phyloP scores from a whole-genome alignment of 2,329 filamentous ascomycete genomes.

The Claviceps humidiphila region DNA sequence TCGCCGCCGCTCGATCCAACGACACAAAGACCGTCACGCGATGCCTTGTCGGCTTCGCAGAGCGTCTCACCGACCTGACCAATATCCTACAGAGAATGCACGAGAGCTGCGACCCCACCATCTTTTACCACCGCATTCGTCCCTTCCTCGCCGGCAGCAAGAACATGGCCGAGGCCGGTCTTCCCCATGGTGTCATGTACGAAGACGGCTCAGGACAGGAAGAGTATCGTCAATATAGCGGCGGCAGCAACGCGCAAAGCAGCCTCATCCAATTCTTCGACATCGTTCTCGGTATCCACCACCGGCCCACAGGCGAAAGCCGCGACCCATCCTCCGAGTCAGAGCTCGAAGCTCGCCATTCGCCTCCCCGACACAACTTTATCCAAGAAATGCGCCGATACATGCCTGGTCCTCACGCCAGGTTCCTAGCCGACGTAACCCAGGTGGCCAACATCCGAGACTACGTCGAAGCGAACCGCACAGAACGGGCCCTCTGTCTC shows the following conservation, averaged over 20 bases:
- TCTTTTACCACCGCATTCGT: constrained; percentile 94
- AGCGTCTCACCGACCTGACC: constrained; percentile 75
- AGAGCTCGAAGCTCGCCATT: constrained; percentile 31
- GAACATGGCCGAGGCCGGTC: constrained; percentile 90
- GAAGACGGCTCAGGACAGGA: constrained; percentile 60
- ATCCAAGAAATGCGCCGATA: constrained; percentile 94
- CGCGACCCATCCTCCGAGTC: constrained; percentile 24
- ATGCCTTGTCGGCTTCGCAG: constrained; percentile 70
- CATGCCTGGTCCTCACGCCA: constrained; percentile 87
- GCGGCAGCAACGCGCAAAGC: constrained; percentile 93
- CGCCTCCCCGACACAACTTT: constrained; percentile 54
- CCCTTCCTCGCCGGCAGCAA: constrained; percentile 92
- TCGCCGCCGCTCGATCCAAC: constrained; percentile 59
- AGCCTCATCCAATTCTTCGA: constrained; percentile 97
- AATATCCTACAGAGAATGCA: constrained; percentile 77
- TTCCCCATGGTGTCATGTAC: constrained; percentile 78
- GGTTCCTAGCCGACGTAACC: constrained; percentile 72
- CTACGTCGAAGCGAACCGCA: constrained; percentile 53
- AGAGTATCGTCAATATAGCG: constrained; percentile 71
- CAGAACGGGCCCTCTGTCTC: constrained; percentile 54
- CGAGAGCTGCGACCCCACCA: constrained; percentile 83
- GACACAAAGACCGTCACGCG: constrained; percentile 61
- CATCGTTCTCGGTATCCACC: constrained; percentile 75
- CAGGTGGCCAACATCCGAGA: constrained; percentile 75
- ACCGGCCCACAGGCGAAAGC: constrained; percentile 75